Evolutionary conservation across 2,329 filamentous ascomycete species (phyloP).

Genomic region (Chrysoporthe cubensis): DNA sequence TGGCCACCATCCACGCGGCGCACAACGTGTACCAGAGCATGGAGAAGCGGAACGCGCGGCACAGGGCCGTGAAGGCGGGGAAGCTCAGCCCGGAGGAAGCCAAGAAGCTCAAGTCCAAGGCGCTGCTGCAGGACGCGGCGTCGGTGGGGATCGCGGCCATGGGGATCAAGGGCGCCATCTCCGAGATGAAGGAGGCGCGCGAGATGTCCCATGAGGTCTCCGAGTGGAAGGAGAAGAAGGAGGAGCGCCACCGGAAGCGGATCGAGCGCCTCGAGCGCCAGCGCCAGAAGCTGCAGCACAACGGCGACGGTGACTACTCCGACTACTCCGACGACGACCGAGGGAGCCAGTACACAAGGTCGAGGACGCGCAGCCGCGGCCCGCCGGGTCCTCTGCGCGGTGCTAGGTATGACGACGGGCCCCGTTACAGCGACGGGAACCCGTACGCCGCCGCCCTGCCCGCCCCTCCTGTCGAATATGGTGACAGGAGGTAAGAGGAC

Average conservation of each 20-base stretch:
- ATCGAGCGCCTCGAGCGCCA: constrained; percentile 39
- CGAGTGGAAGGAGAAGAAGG: constrained; percentile 54
- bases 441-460: constrained; percentile 48
- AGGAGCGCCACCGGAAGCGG: constrained; percentile 53
- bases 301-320: constrained; percentile 28
- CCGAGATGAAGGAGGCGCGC: constrained; percentile 59
- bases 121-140: constrained; percentile 61
- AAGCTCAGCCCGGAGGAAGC: constrained; percentile 55
- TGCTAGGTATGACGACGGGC: constrained; percentile 47
- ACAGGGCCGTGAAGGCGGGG: constrained; percentile 58
- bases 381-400: constrained; percentile 42
- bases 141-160: constrained; percentile 61
- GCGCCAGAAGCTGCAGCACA: constrained; percentile 20
- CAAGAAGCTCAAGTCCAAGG: constrained; percentile 60
- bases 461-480: constrained; percentile 44
- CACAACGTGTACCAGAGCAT: constrained; percentile 62
- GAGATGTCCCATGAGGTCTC: constrained; percentile 53
- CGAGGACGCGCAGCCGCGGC: constrained; percentile 47
- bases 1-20: constrained; percentile 64
- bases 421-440: constrained; percentile 52
- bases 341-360: constrained; percentile 38
- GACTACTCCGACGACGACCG: constrained; percentile 28
- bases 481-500: constrained; percentile 41
- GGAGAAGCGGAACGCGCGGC: constrained; percentile 58
- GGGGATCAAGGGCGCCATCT: constrained; percentile 60